Conservation (phyloP, 768 basidiomycete species). For the Rickenella mellea region DNA sequence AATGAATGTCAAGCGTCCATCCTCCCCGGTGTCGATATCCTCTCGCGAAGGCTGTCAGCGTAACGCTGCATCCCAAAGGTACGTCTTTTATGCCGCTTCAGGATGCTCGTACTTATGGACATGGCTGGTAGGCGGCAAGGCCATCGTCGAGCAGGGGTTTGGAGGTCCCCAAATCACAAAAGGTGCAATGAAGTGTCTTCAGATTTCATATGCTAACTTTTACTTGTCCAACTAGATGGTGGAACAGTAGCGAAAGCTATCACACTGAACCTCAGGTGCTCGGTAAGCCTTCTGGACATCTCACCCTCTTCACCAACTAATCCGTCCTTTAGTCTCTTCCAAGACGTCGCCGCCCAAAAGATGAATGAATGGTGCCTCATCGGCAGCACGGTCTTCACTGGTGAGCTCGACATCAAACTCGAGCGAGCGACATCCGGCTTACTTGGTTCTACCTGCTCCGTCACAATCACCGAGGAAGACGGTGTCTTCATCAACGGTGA, state of each 20-base stretch:
- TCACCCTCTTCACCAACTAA: conserved; percentile 5
- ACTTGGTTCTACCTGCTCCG: conserved; percentile 83
- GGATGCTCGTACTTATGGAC: conserved; percentile 8
- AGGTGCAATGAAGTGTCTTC: conserved; percentile 36
- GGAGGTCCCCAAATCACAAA: conserved; percentile 93
- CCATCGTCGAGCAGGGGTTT: conserved; percentile 92
- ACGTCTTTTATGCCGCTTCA: conserved; percentile 8
- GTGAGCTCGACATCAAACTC: conserved; percentile 93
- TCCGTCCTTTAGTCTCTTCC: conserved; percentile 39
- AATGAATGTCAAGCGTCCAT: conserved; percentile 92
- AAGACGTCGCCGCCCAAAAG: conserved; percentile 91
- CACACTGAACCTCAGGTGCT: conserved; percentile 90
- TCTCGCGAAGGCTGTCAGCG: conserved; percentile 94
- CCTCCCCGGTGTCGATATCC: conserved; percentile 90
- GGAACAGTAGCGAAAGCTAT: conserved; percentile 98
- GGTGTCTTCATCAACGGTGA: conserved; percentile 93
- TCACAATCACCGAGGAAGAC: conserved; percentile 97
- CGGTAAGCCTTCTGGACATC: conserved; percentile 44
- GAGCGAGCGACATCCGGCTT: conserved; percentile 83
- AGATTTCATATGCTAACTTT: neutral
- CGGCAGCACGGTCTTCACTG: conserved; percentile 95
- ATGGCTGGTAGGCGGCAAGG: conserved; percentile 66
- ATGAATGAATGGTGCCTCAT: conserved; percentile 97
- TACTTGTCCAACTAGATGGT: conserved; percentile 51
- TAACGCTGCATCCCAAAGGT: conserved; percentile 97